Evolutionary conservation across 148 eudicot species (phyloP), one percentile per base, ranked within the genome.

Genomic region (Silene uniflora): DNA sequence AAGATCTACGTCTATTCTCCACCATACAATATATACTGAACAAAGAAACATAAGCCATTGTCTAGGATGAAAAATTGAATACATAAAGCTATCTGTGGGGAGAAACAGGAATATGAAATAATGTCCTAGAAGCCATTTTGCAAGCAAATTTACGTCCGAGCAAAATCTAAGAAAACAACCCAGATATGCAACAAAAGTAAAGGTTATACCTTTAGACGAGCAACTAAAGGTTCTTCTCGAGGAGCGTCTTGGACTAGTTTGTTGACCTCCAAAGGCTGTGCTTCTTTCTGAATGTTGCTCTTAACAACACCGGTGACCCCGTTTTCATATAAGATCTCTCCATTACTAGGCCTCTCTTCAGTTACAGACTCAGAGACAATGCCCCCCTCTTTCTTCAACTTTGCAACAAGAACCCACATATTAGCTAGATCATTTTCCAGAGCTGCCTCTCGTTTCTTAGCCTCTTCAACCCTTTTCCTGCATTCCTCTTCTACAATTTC

Each of bases 391-490:
- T 89, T 95, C 88, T 92, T 95, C 82, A 95, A 79, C 87, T 89
- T 93, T 73, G 99, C 97, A 67, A 95, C 99, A 78, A 95, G 94
- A 78, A 92, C 94, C 99, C 99, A 95, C 97, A 92, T 95, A 76
- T 95, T 92, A 24, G 99, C 97, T 67, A 95, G 81, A 86, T 95
- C 99, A 75, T 88, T 95, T 83, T 95, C 99, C 62, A 95, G 80
- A 72, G 91, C 84, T 22, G 87, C 84, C 84, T 95, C 97, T 66
- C 88, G 85, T 76, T 76, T 89, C 90, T 87, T 92, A 46, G 91
- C 89, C 81, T 92, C 99, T 78, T 90, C 97, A 76, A 80, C 81
- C 83, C 83, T 92, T 80, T 84, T 92, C 80, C 85, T 76, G 77
- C 83, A 92, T 73, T 89, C 97, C 70, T 85, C 90, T 82, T 95